Evolutionary conservation across 2,329 filamentous ascomycete genomes (phyloP), one percentile per base, ranked within the genome.

Genomic region (Fusarium drepaniforme): DNA sequence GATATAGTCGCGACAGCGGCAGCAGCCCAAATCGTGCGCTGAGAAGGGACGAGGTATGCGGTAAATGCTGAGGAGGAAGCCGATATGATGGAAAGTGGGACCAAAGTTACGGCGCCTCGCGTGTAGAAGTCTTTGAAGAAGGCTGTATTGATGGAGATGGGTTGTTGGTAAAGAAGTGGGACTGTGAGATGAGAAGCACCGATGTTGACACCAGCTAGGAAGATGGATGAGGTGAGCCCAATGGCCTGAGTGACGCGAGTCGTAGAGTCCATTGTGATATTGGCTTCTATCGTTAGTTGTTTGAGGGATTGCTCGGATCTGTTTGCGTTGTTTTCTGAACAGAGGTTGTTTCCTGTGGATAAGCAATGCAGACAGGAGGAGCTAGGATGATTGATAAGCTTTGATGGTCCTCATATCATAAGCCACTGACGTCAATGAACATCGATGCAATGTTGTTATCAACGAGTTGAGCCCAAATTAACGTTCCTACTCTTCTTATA

Each of bases 111-210:
- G 3, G 74, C 74, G 0, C 74, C 71, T 23, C 61, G 68, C 13
- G 33, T 70, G 18, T 76, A 76, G 38, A 76, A 72, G 3, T 76
- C 66, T 11, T 72, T 75, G 68, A 76, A 76, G 35, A 76, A 75
- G 7, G 71, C 35, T 3, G 68, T 72, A 53, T 64, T 76, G 53
- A 75, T 59, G 5, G 66, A 64, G 9, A 37, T 66, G n/a, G 74
- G 71, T 18, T 69, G 68, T 8, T 37, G 30, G 9, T 76, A 76
- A 13, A 76, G 71, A 8, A 76, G 46, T 4, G 74, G 74, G 6
- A 76, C 74, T 3, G 71, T 76, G 12, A 76, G 58, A n/a, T 68
- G 71, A 1, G 74, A 76, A 8, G 74, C 51, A 9, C 74, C 74
- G 12, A 76, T 42, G 15, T 76, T 76, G 16, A 70, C 35, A 2